A percentile compares a stretch with the other conserved stretches of the same genome.
Conservation (phyloP, 2,329 filamentous ascomycete species). For the Trichophyton verrucosum region DNA sequence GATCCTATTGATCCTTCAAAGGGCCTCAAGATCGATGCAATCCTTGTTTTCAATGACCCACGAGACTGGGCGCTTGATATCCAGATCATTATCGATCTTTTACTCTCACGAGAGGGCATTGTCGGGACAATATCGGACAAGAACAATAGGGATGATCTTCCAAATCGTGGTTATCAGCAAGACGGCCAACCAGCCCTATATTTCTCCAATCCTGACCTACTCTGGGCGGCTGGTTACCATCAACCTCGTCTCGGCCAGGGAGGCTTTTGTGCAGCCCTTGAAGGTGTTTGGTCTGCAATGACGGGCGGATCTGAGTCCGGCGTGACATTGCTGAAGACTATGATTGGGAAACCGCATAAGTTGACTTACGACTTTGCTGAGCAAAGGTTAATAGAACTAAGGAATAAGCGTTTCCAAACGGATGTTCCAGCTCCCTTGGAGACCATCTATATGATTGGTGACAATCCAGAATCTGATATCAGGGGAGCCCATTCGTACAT, state of each 20-base stretch:
- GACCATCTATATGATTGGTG: conserved; percentile 87
- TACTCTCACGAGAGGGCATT: conserved; percentile 66
- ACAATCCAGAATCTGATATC: conserved; percentile 84
- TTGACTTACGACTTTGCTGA: conserved; percentile 78
- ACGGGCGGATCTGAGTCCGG: conserved; percentile 48
- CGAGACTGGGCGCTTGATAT: conserved; percentile 90
- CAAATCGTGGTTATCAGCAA: conserved; percentile 67
- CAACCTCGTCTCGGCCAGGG: conserved; percentile 83
- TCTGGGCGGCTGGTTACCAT: conserved; percentile 78
- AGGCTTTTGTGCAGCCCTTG: conserved; percentile 70
- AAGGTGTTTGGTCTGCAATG: conserved; percentile 63
- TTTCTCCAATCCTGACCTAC: conserved; percentile 81
- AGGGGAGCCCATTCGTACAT: conserved; percentile 66
- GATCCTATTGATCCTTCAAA: conserved; percentile 32
- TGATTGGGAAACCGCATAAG: conserved; percentile 72
- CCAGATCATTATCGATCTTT: conserved; percentile 69
- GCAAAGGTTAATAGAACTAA: conserved; percentile 52
- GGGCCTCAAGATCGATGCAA: conserved; percentile 68
- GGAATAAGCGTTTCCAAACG: conserved; percentile 37
- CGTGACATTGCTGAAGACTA: conserved; percentile 46
- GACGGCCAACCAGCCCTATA: conserved; percentile 70
- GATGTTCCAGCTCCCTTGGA: conserved; percentile 40
- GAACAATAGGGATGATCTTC: conserved; percentile 53
- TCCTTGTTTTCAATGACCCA: conserved; percentile 92
- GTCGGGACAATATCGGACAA: conserved; percentile 65